Evolutionary conservation across 2,329 filamentous ascomycete genomes (phyloP), one percentile per base, ranked within the genome.

Genomic region (Verticillium albo-atrum): DNA sequence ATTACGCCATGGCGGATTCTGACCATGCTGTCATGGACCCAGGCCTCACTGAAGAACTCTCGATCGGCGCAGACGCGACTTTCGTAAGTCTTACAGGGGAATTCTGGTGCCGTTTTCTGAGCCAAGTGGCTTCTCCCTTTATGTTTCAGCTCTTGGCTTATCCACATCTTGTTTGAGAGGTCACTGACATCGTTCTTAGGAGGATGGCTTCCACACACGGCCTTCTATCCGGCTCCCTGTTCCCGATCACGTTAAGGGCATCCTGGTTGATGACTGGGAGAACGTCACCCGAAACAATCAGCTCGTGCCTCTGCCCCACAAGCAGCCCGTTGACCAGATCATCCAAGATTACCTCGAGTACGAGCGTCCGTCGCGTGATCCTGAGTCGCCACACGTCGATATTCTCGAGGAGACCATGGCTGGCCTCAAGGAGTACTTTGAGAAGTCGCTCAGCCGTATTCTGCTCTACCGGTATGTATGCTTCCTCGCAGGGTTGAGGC

Each of bases 221-320:
- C 93, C 94, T 23, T 91, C 92, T 20, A 89, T 99, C 68, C 91
- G 92, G 67, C 84, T 99, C 50, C 83, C 88, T 55, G 87, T 98
- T 64, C 92, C 95, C 0, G 95, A 98, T 70, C 86, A 90, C 65
- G 82, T 99, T 65, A 97, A 98, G 78, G 91, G 90, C 17, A 83
- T 96, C 63, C 85, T 99, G 3, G 95, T 99, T 25, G 95, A 99
- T 71, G 95, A 99, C 73, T 99, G 95, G 95, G 95, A 99, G 74
- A 96, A 97, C 68, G 88, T 99, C 62, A 99, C 95, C 59, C 98
- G 97, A 77, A 95, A 96, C 71, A 86, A 92, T 66, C 91, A 94
- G 70, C 86, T 98, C 4, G 91, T 97, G 32, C 88, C 91, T 2
- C 80, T 99, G 17, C 95, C 95, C 0, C 88, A 92, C 54, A 80